Base-by-base conservation (phyloP, 1,284 basidiomycete species). In the Leccinum brunneo-olivaceum region DNA sequence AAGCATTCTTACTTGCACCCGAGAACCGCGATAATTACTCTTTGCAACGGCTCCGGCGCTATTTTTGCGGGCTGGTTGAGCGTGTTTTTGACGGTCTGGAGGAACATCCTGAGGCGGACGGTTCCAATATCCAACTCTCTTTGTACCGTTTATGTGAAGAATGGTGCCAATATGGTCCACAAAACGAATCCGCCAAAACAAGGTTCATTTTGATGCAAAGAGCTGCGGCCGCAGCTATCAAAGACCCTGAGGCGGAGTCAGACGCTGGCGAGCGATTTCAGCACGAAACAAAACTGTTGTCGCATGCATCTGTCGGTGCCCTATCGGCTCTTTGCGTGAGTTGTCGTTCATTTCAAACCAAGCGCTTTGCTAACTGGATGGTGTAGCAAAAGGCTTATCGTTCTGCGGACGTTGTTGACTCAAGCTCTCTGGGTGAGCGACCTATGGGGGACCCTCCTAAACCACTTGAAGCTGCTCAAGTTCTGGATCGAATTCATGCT, bases 81-180 rank as follows among this genome's bases (percentile, higher is more conserved):
- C 79, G 84, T 43, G 73, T 96, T 6, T 92, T 93, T 51, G 84
- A 90, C 49, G 84, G 79, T 11, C 66, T 91, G 14, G 79, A 81
- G 5, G 77, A 76, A 33, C 66, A 90, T 21, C 82, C 79, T 44
- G 79, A 85, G 48, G 80, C 81, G 2, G 89, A 91, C 45, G 72
- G 82, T 2, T 90, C 89, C 7, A 79, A 89, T 43, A 81, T 84
- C 65, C 82, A 91, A 53, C 71, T 92, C 7, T 77, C 82, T 7
- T 69, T 97, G 39, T 96, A 90, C 64, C 78, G 84, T 35, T 70
- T 92, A 33, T 94, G 92, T 56, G 88, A 92, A 61, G 92, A 95
- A 53, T 97, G 94, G 94, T 95, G 93, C 61, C 82, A 88, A 53
- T 75, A 89, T 43, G 90, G 89, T 6, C 77, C 81, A 37, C 79